These are phyloP conservation scores for Candida insectalens DNA, from an alignment of 805 yeast genomes.

Conservation along the genomic window DNA sequence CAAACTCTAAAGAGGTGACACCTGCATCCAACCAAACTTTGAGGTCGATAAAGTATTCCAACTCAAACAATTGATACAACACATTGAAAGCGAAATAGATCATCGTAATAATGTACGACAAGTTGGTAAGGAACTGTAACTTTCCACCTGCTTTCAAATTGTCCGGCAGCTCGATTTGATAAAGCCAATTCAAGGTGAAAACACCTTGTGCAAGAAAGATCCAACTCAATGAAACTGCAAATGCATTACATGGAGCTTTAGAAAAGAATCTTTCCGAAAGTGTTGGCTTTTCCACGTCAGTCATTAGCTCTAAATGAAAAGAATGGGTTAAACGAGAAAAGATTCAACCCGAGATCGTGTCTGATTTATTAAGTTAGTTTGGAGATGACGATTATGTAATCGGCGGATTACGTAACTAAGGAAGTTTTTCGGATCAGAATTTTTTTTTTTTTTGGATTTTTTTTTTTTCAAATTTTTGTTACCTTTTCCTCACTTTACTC, in stretches of 20 bases:
- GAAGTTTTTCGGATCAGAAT: too few relatives aligned
- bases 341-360: too few relatives aligned
- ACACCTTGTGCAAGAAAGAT: constrained; percentile 2
- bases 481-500: too few relatives aligned
- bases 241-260: constrained; percentile 1
- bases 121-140: constrained; percentile 62
- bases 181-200: constrained; percentile 8
- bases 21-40: constrained; percentile 41
- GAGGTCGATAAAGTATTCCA: constrained; percentile 7
- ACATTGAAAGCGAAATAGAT: constrained; percentile 31
- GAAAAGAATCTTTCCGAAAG: not conserved
- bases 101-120: constrained; percentile 42
- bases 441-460: too few relatives aligned
- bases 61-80: constrained; percentile 26
- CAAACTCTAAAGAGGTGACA: constrained; percentile 46
- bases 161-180: constrained; percentile 33
- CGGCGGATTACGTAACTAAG: too few relatives aligned
- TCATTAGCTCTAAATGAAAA: too few relatives aligned
- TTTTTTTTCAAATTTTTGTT: too few relatives aligned
- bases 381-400: too few relatives aligned
- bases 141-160: constrained; percentile 50
- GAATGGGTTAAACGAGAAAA: too few relatives aligned
- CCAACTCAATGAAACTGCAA: constrained; percentile 1
- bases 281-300: not conserved
- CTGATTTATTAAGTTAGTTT: too few relatives aligned